These are phyloP conservation scores for Poa annua DNA, from an alignment of 176 grass and related monocot species.

Conservation along the genomic window DNA sequence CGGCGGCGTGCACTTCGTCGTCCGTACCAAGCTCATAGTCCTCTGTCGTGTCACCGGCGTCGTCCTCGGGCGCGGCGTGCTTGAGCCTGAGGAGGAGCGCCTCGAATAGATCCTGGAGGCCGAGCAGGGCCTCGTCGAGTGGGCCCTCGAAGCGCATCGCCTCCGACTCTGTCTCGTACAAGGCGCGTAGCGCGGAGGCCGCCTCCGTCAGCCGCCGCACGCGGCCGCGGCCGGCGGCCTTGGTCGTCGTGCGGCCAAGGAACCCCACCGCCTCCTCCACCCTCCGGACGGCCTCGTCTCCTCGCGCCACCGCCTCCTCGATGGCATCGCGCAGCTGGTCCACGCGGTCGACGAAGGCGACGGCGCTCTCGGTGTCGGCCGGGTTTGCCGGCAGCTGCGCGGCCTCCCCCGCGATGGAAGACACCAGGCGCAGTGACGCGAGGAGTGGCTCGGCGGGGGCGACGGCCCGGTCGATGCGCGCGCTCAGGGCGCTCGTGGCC, in stretches of 20 bases:
- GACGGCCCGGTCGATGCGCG: slow-evolving; percentile 60
- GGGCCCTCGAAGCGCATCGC: slow-evolving; percentile 69
- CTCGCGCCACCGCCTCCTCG: slow-evolving; percentile 42
- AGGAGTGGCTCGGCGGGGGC: slow-evolving; percentile 48
- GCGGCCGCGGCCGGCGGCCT: slow-evolving; percentile 49
- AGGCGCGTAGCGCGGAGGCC: slow-evolving; percentile 45
- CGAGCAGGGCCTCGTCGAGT: slow-evolving; percentile 64
- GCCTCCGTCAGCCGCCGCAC: slow-evolving; percentile 55
- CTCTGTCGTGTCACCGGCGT: not conserved
- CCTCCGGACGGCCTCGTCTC: slow-evolving; percentile 52
- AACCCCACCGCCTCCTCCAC: slow-evolving; percentile 71
- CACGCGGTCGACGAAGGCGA: slow-evolving; percentile 48
- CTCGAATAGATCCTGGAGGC: slow-evolving; percentile 63
- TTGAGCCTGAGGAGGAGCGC: slow-evolving; percentile 57
- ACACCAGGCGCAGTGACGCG: slow-evolving; percentile 43
- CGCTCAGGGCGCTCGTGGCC: slow-evolving; percentile 41
- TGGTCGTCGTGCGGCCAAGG: slow-evolving; percentile 67
- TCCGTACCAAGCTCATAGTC: slow-evolving; percentile 46
- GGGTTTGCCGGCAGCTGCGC: slow-evolving; percentile 34
- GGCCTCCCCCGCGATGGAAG: slow-evolving; percentile 35
- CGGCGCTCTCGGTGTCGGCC: slow-evolving; percentile 15
- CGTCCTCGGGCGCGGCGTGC: slow-evolving; percentile 37
- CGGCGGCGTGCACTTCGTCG: slow-evolving; percentile 48
- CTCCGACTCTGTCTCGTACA: slow-evolving; percentile 66
- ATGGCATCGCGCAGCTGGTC: slow-evolving; percentile 59